phyloP scores from a whole-genome alignment of 2,329 filamentous ascomycete genomes.

The Colletotrichum costaricense region DNA sequence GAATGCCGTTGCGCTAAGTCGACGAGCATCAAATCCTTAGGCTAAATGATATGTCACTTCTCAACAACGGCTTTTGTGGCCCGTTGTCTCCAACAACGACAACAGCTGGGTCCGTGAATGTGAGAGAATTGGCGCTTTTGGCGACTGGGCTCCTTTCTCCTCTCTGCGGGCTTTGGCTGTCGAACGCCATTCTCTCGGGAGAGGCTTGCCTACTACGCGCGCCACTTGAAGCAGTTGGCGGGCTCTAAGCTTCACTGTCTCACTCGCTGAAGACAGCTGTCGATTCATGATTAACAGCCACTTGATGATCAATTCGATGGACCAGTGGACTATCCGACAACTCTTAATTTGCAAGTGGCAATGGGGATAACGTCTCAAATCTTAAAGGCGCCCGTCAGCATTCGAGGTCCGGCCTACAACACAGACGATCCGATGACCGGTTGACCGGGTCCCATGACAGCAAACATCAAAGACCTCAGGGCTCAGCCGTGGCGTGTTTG shows the following conservation, averaged over 20 bases:
- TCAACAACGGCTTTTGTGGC: slow-evolving; percentile 5
- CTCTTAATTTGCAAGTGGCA: background rate
- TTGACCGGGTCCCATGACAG: background rate
- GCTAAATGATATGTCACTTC: slow-evolving; percentile 22
- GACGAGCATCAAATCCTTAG: background rate
- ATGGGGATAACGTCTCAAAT: background rate
- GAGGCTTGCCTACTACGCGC: slow-evolving; percentile 17
- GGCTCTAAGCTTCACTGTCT: background rate
- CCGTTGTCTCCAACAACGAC: background rate
- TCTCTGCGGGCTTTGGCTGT: background rate
- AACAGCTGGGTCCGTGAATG: background rate
- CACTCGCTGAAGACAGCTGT: background rate
- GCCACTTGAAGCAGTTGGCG: background rate
- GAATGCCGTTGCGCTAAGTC: background rate
- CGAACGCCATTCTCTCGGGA: slow-evolving; percentile 14
- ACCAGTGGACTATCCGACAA: background rate
- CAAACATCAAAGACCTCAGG: background rate
- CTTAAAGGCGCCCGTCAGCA: background rate
- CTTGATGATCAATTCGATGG: background rate
- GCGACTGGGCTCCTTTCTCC: background rate
- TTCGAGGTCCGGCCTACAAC: background rate
- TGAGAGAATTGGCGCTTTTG: background rate
- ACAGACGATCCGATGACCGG: background rate
- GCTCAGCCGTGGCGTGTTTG: background rate
- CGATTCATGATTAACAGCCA: background rate